Conservation (phyloP, 1,284 basidiomycete species). For the Leccinum subrobustum region DNA sequence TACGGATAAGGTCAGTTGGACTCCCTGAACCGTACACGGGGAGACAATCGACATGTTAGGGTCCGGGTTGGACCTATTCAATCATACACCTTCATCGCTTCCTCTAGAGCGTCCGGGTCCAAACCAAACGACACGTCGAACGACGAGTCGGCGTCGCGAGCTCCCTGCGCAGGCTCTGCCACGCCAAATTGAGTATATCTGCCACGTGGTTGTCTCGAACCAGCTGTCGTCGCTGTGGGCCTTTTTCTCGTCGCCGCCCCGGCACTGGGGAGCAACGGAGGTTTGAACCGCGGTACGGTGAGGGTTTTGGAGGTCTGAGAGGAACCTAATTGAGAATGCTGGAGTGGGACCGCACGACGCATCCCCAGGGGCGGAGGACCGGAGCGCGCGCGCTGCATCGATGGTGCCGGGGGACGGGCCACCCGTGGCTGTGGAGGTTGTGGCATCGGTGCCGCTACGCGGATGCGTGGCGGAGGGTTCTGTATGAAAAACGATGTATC, state of each 20-base stretch:
- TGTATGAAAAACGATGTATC: background rate
- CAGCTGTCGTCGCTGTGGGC: no score
- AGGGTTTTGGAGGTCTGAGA: slow-evolving; percentile 23
- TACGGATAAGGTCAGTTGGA: background rate
- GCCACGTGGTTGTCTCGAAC: no score
- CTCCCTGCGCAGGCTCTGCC: no score
- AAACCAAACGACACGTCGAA: no score
- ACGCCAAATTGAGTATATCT: no score
- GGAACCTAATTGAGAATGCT: slow-evolving; percentile 20
- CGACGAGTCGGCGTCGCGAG: no score
- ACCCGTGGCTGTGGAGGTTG: slow-evolving; percentile 1
- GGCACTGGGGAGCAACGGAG: slow-evolving; percentile 16
- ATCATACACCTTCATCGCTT: no score
- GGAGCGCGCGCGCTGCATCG: slow-evolving; percentile 17
- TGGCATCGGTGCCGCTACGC: background rate
- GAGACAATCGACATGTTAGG: background rate
- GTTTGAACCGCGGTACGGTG: slow-evolving; percentile 29
- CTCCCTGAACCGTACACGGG: background rate
- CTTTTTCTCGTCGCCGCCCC: no score
- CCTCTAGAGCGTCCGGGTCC: no score
- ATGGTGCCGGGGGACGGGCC: background rate
- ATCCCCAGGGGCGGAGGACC: slow-evolving; percentile 31
- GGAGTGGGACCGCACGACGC: slow-evolving; percentile 24
- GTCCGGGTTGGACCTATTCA: no score
- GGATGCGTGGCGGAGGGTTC: background rate